Evolutionary conservation across 208 protist genomes (phyloP), one percentile per base, ranked within the genome.

Genomic region (Leishmania aethiopica): DNA sequence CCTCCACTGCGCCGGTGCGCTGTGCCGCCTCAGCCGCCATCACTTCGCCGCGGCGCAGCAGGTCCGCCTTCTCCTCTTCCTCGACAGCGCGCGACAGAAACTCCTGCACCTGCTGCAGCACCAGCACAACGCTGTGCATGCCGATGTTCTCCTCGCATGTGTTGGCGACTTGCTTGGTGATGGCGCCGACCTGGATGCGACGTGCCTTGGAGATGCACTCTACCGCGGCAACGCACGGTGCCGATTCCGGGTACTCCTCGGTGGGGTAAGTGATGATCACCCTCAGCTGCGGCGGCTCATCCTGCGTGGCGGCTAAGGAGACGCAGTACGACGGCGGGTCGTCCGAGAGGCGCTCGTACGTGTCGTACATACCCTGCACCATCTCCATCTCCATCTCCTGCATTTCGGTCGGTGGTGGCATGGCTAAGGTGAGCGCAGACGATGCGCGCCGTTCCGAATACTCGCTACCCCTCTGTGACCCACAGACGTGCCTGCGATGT

Each of bases 371-470:
- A 25, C 92, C 89, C 82, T 96, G 83, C 84, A 97, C 92, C 93
- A 96, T 96, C 66, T 97, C 95, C 89, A 96, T 95, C 84, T 97
- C 95, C 95, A 97, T 97, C 89, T 90, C 73, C 83, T 97, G 95
- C 88, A 93, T 91, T 19, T 96, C 93, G 2, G 91, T 96, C 17
- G 90, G 80, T 11, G 66, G 59, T 8, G 93, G 91, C 94, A 97
- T 97, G 42, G 22, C 75, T 51, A 79, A n/a, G 22, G 4, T n/a
- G 42, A 7, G 5, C 70, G 25, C 45, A 32, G 45, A 53, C 28
- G 8, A 4, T 28, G 45, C 25, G 70, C 45, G 22, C n/a, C 19
- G 19, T n/a, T 40, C 40, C 19, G n/a, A 42, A 47, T 45, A 72
- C 37, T 72, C 19, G 15, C 32, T 72, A 10, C 1, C 22, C 10